Evolutionary conservation across 2,329 filamentous ascomycete genomes (phyloP).

Genomic region (Coniochaeta sp.): DNA sequence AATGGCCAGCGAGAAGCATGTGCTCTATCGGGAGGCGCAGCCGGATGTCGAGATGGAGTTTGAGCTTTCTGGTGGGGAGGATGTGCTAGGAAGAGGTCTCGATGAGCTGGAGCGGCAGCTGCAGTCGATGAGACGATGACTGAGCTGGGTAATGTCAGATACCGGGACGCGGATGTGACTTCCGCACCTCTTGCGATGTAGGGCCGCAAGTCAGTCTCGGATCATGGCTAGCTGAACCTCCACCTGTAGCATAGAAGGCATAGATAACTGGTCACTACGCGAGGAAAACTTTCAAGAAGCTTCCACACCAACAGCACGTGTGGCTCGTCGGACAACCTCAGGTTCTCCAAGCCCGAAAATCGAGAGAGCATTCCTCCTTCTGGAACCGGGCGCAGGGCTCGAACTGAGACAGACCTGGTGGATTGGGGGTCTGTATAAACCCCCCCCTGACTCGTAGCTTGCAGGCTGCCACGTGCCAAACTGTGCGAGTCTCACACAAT

Average conservation of each 20-base stretch:
- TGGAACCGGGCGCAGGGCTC: neutral
- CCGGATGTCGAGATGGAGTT: constrained; percentile 39
- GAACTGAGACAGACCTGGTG: neutral
- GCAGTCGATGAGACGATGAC: neutral
- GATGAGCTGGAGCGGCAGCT: neutral
- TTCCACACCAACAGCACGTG: neutral
- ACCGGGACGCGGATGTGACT: neutral
- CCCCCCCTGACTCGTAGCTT: neutral
- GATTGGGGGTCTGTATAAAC: neutral
- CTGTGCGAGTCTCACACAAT: neutral
- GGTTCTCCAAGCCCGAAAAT: neutral
- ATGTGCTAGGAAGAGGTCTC: neutral
- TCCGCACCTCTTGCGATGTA: neutral
- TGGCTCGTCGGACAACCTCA: neutral
- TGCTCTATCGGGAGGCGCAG: constrained; percentile 36
- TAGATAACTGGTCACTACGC: neutral
- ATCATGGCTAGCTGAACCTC: neutral
- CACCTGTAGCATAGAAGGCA: neutral
- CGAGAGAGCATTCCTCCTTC: neutral
- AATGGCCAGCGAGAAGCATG: constrained; percentile 39
- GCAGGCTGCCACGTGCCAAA: neutral
- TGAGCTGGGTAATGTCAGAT: neutral
- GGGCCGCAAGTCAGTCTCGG: neutral
- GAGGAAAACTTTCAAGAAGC: neutral
- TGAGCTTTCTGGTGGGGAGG: constrained; percentile 26